Conservation (phyloP, 257 asterid species). For the Scutellaria baicalensis region DNA sequence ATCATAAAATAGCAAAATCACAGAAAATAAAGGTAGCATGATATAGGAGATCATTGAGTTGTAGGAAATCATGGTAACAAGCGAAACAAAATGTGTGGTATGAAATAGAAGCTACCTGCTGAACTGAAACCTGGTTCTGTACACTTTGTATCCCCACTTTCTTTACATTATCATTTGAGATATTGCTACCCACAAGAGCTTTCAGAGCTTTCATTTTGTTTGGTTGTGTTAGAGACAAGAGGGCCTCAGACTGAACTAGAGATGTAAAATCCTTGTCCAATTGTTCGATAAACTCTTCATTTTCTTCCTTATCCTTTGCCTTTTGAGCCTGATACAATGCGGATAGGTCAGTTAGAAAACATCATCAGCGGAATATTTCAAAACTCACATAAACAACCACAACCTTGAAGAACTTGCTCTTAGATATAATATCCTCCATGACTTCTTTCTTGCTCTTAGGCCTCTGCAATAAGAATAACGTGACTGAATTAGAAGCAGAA, state of each 20-base stretch:
- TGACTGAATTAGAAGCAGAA: conserved; percentile 18
- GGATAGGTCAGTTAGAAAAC: neutral
- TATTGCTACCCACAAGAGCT: conserved; percentile 52
- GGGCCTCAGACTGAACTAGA: conserved; percentile 68
- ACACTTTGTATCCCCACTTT: conserved; percentile 27
- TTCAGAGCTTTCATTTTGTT: conserved; percentile 63
- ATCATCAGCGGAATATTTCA: neutral
- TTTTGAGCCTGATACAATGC: conserved; percentile 66
- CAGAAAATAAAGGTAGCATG: neutral
- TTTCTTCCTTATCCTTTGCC: conserved; percentile 92
- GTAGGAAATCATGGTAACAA: neutral
- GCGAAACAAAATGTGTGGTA: neutral
- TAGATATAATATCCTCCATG: conserved; percentile 76
- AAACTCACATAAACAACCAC: conserved; percentile 12
- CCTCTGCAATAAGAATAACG: conserved; percentile 45
- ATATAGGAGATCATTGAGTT: neutral
- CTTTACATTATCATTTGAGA: conserved; percentile 33
- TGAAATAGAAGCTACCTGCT: conserved; percentile 30
- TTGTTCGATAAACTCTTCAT: conserved; percentile 56
- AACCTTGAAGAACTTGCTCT: conserved; percentile 97
- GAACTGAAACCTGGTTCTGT: conserved; percentile 28
- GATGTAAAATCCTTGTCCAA: conserved; percentile 75
- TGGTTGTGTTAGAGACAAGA: conserved; percentile 71
- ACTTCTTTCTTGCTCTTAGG: conserved; percentile 93
- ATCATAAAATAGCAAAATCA: conserved; percentile 1